phyloP scores from a whole-genome alignment of 441 rosid genomes.

The Hura crepitans region DNA sequence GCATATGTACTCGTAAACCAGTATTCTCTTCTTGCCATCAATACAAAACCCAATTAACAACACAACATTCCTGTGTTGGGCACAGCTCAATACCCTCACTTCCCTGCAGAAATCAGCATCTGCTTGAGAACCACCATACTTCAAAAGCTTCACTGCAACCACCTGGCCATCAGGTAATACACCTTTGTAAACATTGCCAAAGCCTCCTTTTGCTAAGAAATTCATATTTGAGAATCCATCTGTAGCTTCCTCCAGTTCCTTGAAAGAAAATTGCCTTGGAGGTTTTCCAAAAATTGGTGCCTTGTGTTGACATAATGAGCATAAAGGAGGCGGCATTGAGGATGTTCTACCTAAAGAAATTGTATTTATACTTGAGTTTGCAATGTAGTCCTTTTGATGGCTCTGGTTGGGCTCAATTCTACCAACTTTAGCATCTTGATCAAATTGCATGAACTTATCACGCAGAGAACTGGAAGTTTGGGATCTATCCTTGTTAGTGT shows the following conservation, averaged over 20 bases:
- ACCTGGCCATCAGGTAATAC: constrained; percentile 51
- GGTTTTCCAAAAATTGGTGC: constrained; percentile 66
- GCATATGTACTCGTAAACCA: constrained; percentile 70
- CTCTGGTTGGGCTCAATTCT: constrained; percentile 27
- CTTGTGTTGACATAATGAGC: constrained; percentile 60
- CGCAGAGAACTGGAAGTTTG: constrained; percentile 40
- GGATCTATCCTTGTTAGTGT: constrained; percentile 21
- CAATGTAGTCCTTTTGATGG: constrained; percentile 25
- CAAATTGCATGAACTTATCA: constrained; percentile 46
- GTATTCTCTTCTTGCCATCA: constrained; percentile 45
- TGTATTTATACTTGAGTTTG: constrained; percentile 34
- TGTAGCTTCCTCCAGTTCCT: constrained; percentile 55
- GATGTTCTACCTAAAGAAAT: constrained; percentile 51
- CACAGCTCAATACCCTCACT: constrained; percentile 65
- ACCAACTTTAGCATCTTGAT: constrained; percentile 31
- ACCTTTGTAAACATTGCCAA: constrained; percentile 54
- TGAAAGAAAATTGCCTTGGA: constrained; percentile 51
- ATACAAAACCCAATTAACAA: constrained; percentile 58
- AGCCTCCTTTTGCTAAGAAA: constrained; percentile 61
- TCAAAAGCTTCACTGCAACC: constrained; percentile 62
- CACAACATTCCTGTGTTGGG: constrained; percentile 68
- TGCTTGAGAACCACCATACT: constrained; percentile 40
- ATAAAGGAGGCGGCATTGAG: constrained; percentile 64
- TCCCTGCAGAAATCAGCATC: constrained; percentile 69
- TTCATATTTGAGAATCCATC: constrained; percentile 51